Base-by-base conservation (phyloP, 805 yeast genomes). In the Soucietia sequanensis region DNA sequence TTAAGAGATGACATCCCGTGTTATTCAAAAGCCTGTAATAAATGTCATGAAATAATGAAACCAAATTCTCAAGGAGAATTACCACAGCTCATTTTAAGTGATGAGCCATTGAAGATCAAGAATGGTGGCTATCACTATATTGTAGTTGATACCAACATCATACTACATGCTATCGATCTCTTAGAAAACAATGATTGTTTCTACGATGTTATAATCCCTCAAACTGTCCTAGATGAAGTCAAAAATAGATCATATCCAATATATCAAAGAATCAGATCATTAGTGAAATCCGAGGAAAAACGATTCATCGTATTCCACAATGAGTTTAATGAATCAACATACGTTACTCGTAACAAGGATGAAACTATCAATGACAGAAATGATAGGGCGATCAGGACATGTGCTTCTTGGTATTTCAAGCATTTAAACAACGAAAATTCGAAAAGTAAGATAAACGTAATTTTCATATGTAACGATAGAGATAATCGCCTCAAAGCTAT, bases 1-100 rank as follows among this genome's bases (percentile, higher is more conserved):
- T 67, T 93, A 38, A 75, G 99, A 58, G 78, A 77, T 35, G 99
- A 93, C 60, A 88, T 93, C 33, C 95, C 97, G 13, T 93, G 99
- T 60, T 79, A 82, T 34, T 86, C 96, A 2, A 70, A 65, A 43
- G 65, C 76, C 1, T 93, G 99, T 60, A 51, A 62, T 7, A 55
- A 51, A 23, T 93, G 99, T 59, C 61, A 66, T 9, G 62, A 62
- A 17, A 65, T 71, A 20, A 63, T 76, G 10, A 72, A 76, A 30
- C 73, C 84, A 6, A 81, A 81, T 54, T 80, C 91, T 11, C 68
- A 72, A 13, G 93, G 91, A 23, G 72, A 80, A 35, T 48, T 77
- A n/a, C 81, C 83, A 1, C 69, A 63, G 29, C 79, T 89, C 27
- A 68, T 84, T n/a, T 68, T 91, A 27, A 76, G 87, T 9, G 80